These are phyloP conservation scores for Eimeria praecox DNA, from an alignment of 169 alveolate species.

Conservation along the genomic window DNA sequence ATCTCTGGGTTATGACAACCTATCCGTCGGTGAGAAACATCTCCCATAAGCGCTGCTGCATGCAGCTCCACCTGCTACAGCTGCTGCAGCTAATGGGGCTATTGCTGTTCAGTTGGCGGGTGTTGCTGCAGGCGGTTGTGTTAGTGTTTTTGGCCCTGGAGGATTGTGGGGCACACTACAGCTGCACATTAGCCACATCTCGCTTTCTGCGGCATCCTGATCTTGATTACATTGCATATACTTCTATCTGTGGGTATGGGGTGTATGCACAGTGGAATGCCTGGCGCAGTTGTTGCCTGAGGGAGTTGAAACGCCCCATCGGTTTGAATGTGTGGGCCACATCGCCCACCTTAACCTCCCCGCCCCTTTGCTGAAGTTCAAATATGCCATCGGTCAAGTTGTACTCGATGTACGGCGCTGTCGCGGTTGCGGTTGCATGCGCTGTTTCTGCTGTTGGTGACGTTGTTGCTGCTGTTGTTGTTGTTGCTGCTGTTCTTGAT, in stretches of 20 bases:
- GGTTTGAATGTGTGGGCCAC: slow-evolving; percentile 94
- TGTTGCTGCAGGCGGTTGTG: not conserved
- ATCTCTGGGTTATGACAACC: slow-evolving; percentile 46
- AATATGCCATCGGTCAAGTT: slow-evolving; percentile 91
- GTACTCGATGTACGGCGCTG: slow-evolving; percentile 87
- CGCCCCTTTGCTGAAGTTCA: slow-evolving; percentile 88
- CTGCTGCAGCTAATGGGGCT: not conserved
- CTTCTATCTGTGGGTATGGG: not conserved
- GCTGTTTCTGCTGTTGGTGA: not conserved
- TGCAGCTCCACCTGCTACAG: not conserved
- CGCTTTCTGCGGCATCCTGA: not conserved
- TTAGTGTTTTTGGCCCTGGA: not conserved
- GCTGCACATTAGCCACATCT: not conserved
- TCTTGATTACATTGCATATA: not conserved
- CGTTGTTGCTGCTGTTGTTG: not conserved
- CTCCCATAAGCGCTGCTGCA: not conserved
- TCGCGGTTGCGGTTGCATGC: not conserved
- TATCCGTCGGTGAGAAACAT: slow-evolving; percentile 39
- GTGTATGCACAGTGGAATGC: slow-evolving; percentile 83
- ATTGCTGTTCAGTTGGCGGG: not conserved
- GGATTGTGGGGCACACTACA: not conserved
- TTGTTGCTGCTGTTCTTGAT: not conserved
- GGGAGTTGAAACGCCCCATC: slow-evolving; percentile 88
- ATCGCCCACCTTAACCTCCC: slow-evolving; percentile 95
- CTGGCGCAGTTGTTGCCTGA: slow-evolving; percentile 86